phyloP scores from a whole-genome alignment of 805 yeast genomes.

The Yamadazyma phyllophila region DNA sequence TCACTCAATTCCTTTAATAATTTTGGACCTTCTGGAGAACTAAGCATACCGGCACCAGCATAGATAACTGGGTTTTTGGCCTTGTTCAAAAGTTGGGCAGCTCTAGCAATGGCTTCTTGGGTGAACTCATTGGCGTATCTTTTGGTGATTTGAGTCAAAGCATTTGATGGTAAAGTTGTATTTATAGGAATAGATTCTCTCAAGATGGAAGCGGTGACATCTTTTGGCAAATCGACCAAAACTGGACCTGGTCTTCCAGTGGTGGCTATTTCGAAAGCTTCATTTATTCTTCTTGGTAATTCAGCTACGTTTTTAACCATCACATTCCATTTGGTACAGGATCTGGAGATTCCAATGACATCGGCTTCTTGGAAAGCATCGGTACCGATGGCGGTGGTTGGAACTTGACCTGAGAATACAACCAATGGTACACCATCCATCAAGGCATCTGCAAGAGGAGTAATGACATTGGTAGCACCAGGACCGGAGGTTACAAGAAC shows the following conservation, averaged over 20 bases:
- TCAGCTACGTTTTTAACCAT: constrained; percentile 96
- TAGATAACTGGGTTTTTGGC: constrained; percentile 89
- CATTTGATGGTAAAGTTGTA: constrained; percentile 70
- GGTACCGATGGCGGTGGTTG: constrained; percentile 93
- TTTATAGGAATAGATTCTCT: constrained; percentile 81
- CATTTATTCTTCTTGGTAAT: constrained; percentile 92
- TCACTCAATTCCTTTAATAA: constrained; percentile 81
- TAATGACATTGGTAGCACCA: constrained; percentile 96
- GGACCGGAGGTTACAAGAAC: constrained; percentile 99
- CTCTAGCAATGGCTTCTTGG: constrained; percentile 65
- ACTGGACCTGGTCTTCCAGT: constrained; percentile 99
- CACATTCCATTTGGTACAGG: constrained; percentile 98
- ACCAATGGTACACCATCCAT: constrained; percentile 97
- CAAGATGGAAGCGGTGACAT: constrained; percentile 90
- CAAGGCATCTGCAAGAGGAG: constrained; percentile 98
- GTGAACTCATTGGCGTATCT: constrained; percentile 73
- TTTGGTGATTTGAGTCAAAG: constrained; percentile 68
- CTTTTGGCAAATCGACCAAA: constrained; percentile 95
- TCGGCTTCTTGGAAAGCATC: constrained; percentile 99
- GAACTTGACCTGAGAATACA: constrained; percentile 96
- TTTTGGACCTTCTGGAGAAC: constrained; percentile 75
- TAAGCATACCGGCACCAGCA: constrained; percentile 89
- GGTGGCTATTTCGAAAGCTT: constrained; percentile 96
- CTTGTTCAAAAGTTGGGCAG: constrained; percentile 73
- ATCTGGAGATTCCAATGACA: constrained; percentile 92